Evolutionary conservation across 2,329 filamentous ascomycete species (phyloP).

Genomic region (Pseudogymnoascus sp.): DNA sequence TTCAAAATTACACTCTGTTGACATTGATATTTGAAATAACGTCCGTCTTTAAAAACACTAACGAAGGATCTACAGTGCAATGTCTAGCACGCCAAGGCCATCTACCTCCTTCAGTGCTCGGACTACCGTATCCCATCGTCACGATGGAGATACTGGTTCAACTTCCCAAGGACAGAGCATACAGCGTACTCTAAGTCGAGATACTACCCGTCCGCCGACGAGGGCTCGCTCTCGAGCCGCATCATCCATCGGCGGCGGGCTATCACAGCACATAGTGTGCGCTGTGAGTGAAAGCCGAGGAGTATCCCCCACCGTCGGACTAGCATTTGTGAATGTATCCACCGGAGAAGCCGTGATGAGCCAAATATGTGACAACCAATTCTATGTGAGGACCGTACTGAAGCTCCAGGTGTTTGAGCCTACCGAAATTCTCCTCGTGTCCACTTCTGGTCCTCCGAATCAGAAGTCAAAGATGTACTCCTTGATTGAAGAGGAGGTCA

Average conservation of each 20-base stretch:
- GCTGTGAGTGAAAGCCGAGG: slow-evolving; percentile 84
- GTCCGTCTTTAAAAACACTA: not conserved
- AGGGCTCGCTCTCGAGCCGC: slow-evolving; percentile 24
- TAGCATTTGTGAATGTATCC: slow-evolving; percentile 81
- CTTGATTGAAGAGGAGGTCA: slow-evolving; percentile 66
- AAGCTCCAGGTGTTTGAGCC: slow-evolving; percentile 78
- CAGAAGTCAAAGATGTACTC: slow-evolving; percentile 66
- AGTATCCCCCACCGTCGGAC: slow-evolving; percentile 72
- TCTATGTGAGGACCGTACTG: slow-evolving; percentile 80
- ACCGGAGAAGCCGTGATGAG: slow-evolving; percentile 79
- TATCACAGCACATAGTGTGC: slow-evolving; percentile 71
- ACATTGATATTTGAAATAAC: not conserved
- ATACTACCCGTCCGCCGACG: slow-evolving; percentile 26
- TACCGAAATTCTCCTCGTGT: slow-evolving; percentile 70
- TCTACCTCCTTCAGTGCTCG: slow-evolving; percentile 20
- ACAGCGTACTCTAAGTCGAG: slow-evolving; percentile 22
- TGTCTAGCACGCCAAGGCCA: slow-evolving; percentile 9
- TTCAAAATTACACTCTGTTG: not conserved
- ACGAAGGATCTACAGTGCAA: not conserved
- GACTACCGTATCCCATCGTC: slow-evolving; percentile 18
- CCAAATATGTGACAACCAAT: slow-evolving; percentile 89
- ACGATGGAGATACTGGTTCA: slow-evolving; percentile 24
- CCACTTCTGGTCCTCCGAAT: slow-evolving; percentile 57
- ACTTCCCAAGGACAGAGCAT: slow-evolving; percentile 23
- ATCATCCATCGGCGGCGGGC: slow-evolving; percentile 35